Base-by-base conservation (phyloP, 2,329 filamentous ascomycete genomes). In the Xylaria sp. region DNA sequence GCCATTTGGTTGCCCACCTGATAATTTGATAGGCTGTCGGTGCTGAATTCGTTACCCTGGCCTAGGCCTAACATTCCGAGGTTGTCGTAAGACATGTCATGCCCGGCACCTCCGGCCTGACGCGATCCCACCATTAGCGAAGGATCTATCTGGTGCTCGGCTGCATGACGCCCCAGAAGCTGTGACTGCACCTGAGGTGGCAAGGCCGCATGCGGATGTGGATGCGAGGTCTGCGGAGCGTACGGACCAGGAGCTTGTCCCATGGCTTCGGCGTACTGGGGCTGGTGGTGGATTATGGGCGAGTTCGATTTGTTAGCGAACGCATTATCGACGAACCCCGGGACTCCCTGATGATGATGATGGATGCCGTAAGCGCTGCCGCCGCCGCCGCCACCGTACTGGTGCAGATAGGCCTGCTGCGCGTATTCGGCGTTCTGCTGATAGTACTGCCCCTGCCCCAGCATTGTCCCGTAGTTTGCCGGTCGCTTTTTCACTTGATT, bases 401-500 rank as follows among this genome's bases (percentile, higher is more conserved):
- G 62, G 18, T 70, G 69, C 18, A 59, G 65, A 67, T 74, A 76
- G 13, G 57, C 5, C 31, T 67, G 72, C 36, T 68, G 70, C 18
- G 64, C 39, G 54, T 59, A 74, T 20, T 77, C 74, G 66, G 67
- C 73, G 63, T 73, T 74, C 54, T 82, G 81, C 61, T 82, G 81
- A 71, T 82, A 82, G 72, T 82, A 80, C 36, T 79, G 79, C 43
- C 74, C 74, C 10, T 75, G 72, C 0, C 72, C 69, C 15, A 80
- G 66, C 20, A 74, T 71, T 1, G 76, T 71, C 18, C 78, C 79
- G 72, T 84, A 85, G 20, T 78, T 78, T 28, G 75, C 73, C n/a
- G 81, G 76, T 64, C 80, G 70, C n/a, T 79, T 78, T 73, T 81
- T 82, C 20, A 76, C 77, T 3, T 79, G 78, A 68, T 80, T 79